These are phyloP conservation scores for Ophiostoma tasmaniense DNA, from an alignment of 2,329 filamentous ascomycete genomes.

Conservation along the genomic window DNA sequence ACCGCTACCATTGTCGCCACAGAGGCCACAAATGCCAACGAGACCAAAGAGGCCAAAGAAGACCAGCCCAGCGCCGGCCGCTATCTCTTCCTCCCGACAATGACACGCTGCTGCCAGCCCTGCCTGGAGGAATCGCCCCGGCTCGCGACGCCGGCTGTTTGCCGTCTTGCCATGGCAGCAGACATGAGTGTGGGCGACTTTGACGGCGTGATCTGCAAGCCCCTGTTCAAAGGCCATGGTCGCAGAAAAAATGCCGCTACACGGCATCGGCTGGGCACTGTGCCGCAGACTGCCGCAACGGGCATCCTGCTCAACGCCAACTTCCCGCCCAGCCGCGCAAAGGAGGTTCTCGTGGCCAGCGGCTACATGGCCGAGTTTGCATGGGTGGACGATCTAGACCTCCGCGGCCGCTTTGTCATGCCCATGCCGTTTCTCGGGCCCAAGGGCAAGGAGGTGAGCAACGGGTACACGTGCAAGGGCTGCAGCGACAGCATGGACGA, in stretches of 20 bases:
- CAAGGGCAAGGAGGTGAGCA: background rate
- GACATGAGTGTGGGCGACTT: background rate
- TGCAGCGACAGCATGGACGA: background rate
- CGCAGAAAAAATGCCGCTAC: background rate
- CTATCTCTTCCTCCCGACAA: constrained; percentile 13
- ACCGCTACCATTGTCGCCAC: too few relatives aligned
- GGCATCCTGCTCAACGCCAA: background rate
- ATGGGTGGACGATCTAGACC: background rate
- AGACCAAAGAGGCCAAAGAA: background rate
- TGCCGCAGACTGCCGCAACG: background rate
- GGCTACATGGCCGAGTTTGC: constrained; percentile 9
- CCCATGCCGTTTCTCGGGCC: constrained; percentile 14
- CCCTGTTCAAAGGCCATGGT: background rate
- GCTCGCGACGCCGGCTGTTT: background rate
- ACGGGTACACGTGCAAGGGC: constrained; percentile 6
- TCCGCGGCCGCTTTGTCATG: background rate
- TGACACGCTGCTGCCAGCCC: constrained; percentile 15
- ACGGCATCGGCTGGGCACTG: background rate
- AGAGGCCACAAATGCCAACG: background rate
- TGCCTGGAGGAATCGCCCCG: constrained; percentile 15
- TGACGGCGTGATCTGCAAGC: background rate
- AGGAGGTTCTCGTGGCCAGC: background rate
- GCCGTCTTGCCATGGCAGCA: background rate
- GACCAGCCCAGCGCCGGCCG: constrained; percentile 7
- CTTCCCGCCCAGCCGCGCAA: background rate